Percentiles rank a stretch among this genome's conserved stretches.
These are phyloP conservation scores for Paramyrothecium roridum DNA, from an alignment of 2,329 filamentous ascomycete species.

Conservation along the genomic window DNA sequence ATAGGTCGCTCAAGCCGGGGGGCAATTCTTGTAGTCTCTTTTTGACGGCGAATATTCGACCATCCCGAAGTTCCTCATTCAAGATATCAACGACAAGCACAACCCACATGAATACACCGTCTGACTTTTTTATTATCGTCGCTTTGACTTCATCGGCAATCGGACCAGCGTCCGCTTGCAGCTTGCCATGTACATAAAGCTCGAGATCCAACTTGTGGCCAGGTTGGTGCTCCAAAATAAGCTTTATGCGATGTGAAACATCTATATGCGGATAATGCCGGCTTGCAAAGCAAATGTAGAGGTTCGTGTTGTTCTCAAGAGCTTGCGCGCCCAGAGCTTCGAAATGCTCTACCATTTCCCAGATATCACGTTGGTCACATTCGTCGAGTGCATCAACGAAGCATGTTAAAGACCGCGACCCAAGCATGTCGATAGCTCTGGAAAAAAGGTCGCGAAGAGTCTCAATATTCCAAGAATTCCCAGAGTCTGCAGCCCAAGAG, in stretches of 20 bases:
- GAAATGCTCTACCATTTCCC: constrained; percentile 40
- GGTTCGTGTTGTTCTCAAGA: constrained; percentile 2
- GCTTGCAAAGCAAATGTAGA: neutral
- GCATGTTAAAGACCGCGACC: constrained; percentile 8
- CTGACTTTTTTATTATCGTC: neutral
- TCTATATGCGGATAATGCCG: neutral
- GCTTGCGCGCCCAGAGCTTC: constrained; percentile 30
- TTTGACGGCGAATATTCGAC: constrained; percentile 18
- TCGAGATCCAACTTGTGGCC: neutral
- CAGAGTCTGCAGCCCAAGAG: constrained; percentile 6
- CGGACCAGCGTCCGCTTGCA: neutral
- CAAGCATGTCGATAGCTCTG: constrained; percentile 12
- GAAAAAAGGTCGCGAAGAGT: constrained; percentile 17
- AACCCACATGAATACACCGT: neutral
- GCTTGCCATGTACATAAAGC: neutral
- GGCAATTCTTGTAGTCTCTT: constrained; percentile 30
- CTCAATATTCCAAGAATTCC: neutral
- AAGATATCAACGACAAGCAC: constrained; percentile 23
- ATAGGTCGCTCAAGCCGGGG: constrained; percentile 38
- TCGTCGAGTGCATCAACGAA: constrained; percentile 43
- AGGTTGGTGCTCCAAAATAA: neutral
- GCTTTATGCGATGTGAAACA: neutral
- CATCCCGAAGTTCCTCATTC: constrained; percentile 27
- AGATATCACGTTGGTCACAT: constrained; percentile 37
- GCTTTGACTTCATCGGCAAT: neutral